These are phyloP conservation scores for Taiozyma sp. DNA, from an alignment of 1,139 yeast genomes.

Conservation along the genomic window DNA sequence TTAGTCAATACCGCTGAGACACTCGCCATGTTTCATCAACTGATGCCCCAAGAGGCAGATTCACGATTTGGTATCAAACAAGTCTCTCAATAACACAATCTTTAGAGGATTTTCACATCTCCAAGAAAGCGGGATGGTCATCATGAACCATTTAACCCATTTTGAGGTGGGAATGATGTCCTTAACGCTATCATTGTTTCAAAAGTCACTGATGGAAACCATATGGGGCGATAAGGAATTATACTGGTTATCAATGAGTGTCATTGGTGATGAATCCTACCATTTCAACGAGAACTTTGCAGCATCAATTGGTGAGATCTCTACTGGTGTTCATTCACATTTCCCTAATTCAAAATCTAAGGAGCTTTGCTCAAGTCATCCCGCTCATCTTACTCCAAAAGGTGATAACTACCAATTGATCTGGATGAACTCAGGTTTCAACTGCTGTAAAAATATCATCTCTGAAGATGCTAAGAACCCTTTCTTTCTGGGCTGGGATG, in stretches of 20 bases:
- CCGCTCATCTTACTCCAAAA: slow-evolving; percentile 48
- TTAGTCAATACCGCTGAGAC: slow-evolving; percentile 25
- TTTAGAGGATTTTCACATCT: slow-evolving; percentile 34
- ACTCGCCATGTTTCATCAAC: slow-evolving; percentile 31
- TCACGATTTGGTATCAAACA: slow-evolving; percentile 29
- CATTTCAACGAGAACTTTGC: slow-evolving; percentile 41
- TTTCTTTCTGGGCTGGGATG: slow-evolving; percentile 11
- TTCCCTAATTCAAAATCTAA: slow-evolving; percentile 8
- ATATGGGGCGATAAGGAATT: slow-evolving; percentile 63
- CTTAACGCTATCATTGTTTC: slow-evolving; percentile 36
- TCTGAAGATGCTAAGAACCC: slow-evolving; percentile 10
- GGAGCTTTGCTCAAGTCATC: slow-evolving; percentile 65
- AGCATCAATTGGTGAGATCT: slow-evolving; percentile 42
- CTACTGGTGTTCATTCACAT: slow-evolving; percentile 16
- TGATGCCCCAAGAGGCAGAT: slow-evolving; percentile 36
- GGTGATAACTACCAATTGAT: slow-evolving; percentile 39
- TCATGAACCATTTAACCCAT: slow-evolving; percentile 37
- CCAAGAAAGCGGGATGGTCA: slow-evolving; percentile 49
- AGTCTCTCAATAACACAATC: slow-evolving; percentile 28
- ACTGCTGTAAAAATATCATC: slow-evolving; percentile 45
- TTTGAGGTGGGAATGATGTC: slow-evolving; percentile 40
- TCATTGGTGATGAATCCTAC: slow-evolving; percentile 48
- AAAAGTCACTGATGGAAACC: slow-evolving; percentile 33
- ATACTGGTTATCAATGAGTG: slow-evolving; percentile 53
- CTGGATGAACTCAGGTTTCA: slow-evolving; percentile 68